Base-by-base conservation (phyloP, 768 basidiomycete species). In the Chalciporus piperatus region DNA sequence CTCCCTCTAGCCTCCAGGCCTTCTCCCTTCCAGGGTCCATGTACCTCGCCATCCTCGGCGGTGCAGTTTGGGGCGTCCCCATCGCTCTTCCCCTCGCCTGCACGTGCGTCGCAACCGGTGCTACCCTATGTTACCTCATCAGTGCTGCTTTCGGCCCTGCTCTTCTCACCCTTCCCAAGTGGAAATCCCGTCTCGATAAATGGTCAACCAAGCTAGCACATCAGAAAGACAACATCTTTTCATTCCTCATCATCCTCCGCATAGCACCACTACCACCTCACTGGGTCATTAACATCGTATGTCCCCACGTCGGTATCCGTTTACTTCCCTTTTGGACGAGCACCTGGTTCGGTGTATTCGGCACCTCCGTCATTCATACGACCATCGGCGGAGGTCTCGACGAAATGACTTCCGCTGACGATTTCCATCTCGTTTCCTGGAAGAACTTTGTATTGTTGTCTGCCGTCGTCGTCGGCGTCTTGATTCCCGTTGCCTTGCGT, bases 1-100 rank as follows among this genome's bases (percentile, higher is more conserved):
- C 56, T 41, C 39, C 19, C 22, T 11, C 19, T 63, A 96, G 94
- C 72, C 77, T 98, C 7, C 95, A 98, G 76, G 92, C 93, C 0
- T 98, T 98, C 72, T 95, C 94, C 7, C 79, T 98, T 13, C 95
- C 96, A 0, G 95, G 95, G 1, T 96, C 93, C 39, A 96, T 98
- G 94, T 98, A 98, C 66, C 82, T 98, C 43, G 93, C 93, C 47
- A 97, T 98, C 62, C 83, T 98, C 12, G 94, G 90, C 17, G 96
- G 96, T 30, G 96, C 96, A 1, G 89, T 97, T 4, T 98, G 93
- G 85, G 95, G 95, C 35, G 85, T 96, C 25, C 71, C 89, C 3
- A 72, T 84, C 11, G 95, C 95, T 0, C 77, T 98, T 5, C 87
- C 90, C 5, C 79, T 98, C n/a, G 89, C 89, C 10, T 98, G 95